A percentile compares a stretch with the other conserved stretches of the same genome.
phyloP scores from a whole-genome alignment of 306 rosid species.

The Cicer bijugum region DNA sequence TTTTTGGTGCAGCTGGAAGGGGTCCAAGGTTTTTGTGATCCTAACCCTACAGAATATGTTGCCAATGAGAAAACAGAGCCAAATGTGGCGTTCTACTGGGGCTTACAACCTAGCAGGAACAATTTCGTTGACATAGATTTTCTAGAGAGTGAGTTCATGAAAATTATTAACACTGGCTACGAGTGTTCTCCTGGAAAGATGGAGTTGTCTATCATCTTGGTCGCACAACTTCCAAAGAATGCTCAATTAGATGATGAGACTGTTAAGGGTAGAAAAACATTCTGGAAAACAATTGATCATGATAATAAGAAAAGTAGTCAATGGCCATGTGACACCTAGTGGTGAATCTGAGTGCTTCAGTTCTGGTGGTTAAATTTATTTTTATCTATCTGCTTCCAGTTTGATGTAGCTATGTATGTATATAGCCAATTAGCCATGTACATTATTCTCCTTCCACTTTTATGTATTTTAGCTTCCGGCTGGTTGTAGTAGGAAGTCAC shows the following conservation, averaged over 20 bases:
- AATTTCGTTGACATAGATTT: conserved; percentile 19
- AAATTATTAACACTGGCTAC: conserved; percentile 38
- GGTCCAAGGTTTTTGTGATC: conserved; percentile 55
- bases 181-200: conserved; percentile 51
- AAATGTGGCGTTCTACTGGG: conserved; percentile 58
- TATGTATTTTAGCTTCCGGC: conserved; percentile 10
- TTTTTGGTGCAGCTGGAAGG: conserved; percentile 52
- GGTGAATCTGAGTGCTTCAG: conserved; percentile 27
- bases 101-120: conserved; percentile 37
- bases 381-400: conserved; percentile 4
- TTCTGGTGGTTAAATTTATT: conserved; percentile 33
- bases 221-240: conserved; percentile 47
- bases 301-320: conserved; percentile 37
- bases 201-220: conserved; percentile 41
- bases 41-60: conserved; percentile 53
- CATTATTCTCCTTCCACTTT: not conserved
- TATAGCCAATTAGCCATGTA: conserved; percentile 10
- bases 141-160: conserved; percentile 50
- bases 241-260: conserved; percentile 30
- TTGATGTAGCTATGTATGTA: conserved; percentile 23
- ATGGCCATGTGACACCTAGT: conserved; percentile 33
- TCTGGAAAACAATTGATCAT: conserved; percentile 44
- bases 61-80: conserved; percentile 45
- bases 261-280: conserved; percentile 35
- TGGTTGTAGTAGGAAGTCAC: conserved; percentile 21